A percentile compares a stretch with the other conserved stretches of the same genome.
phyloP scores from a whole-genome alignment of 139 green algal species.

The Gonium pectorale region DNA sequence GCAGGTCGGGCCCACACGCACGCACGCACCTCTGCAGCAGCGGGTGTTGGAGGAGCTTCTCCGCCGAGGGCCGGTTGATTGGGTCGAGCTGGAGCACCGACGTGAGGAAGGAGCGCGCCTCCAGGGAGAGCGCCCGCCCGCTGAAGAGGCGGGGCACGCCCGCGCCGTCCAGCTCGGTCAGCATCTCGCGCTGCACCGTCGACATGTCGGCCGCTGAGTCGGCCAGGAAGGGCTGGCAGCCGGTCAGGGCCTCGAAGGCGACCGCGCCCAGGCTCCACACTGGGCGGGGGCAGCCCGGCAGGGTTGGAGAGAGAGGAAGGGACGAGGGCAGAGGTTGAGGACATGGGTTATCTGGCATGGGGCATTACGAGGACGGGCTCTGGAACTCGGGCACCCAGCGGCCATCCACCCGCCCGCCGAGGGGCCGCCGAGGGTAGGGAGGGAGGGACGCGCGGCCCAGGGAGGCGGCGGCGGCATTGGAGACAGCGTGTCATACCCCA shows the following conservation, averaged over 20 bases:
- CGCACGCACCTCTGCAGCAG: constrained; percentile 54
- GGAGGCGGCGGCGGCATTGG: too few relatives aligned
- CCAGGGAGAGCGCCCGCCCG: background rate
- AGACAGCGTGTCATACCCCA: too few relatives aligned
- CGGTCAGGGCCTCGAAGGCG: constrained; percentile 70
- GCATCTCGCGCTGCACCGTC: constrained; percentile 1
- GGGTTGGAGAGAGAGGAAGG: too few relatives aligned
- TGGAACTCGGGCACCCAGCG: too few relatives aligned
- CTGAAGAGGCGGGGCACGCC: constrained; percentile 38
- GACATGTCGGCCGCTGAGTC: constrained; percentile 58
- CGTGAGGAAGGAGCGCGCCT: constrained; percentile 49
- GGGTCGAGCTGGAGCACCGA: constrained; percentile 48
- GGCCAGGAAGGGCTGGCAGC: constrained; percentile 71
- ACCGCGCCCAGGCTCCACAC: constrained; percentile 68
- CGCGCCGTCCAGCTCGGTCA: background rate
- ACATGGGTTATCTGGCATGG: too few relatives aligned
- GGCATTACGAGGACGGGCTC: too few relatives aligned
- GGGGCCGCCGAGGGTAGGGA: too few relatives aligned
- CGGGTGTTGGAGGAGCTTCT: constrained; percentile 60
- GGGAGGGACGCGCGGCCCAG: too few relatives aligned
- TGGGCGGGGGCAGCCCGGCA: too few relatives aligned
- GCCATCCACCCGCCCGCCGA: too few relatives aligned
- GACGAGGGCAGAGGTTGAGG: too few relatives aligned
- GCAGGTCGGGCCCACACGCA: background rate
- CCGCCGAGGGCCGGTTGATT: constrained; percentile 51